Evolutionary conservation across 306 rosid genomes (phyloP).

Genomic region (Acacia melanoxylon): DNA sequence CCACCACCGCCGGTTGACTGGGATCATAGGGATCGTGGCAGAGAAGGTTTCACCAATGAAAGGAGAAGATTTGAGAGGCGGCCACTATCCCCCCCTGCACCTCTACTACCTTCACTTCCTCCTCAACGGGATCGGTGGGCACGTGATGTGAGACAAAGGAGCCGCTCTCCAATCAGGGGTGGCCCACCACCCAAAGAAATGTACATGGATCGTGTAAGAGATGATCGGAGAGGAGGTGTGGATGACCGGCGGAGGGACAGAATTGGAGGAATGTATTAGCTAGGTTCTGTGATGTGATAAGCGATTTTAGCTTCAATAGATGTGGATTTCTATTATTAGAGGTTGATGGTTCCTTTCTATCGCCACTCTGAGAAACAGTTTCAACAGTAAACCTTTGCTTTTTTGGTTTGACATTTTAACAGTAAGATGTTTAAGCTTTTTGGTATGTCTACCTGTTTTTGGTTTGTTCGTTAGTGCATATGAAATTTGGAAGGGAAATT

Average conservation of each 20-base stretch:
- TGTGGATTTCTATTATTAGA: conserved; percentile 2
- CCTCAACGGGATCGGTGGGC: conserved; percentile 60
- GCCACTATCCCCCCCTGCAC: conserved; percentile 66
- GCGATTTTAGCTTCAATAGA: conserved; percentile 14
- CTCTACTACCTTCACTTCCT: conserved; percentile 44
- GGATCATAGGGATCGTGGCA: conserved; percentile 69
- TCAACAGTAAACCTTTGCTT: not conserved
- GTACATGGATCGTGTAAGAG: conserved; percentile 40
- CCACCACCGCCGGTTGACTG: conserved; percentile 68
- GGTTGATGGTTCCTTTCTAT: conserved; percentile 25
- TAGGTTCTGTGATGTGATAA: not conserved
- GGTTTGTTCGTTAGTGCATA: not conserved
- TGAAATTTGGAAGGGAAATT: not conserved
- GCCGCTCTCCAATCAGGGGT: conserved; percentile 57
- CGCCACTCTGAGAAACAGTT: not conserved
- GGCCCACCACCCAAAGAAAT: conserved; percentile 53
- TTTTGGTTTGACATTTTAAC: not conserved
- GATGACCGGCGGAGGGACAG: conserved; percentile 53
- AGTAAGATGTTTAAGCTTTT: not conserved
- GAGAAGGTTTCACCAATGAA: conserved; percentile 65
- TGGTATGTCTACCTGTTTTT: conserved; percentile 20
- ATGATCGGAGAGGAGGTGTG: conserved; percentile 38
- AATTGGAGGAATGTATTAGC: conserved; percentile 57
- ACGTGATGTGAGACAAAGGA: conserved; percentile 60
- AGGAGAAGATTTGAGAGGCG: conserved; percentile 81